Percentiles rank a stretch among this genome's conserved stretches.
Evolutionary conservation across 2,329 filamentous ascomycete genomes (phyloP).

Genomic region (Ophiosphaerella korrae): DNA sequence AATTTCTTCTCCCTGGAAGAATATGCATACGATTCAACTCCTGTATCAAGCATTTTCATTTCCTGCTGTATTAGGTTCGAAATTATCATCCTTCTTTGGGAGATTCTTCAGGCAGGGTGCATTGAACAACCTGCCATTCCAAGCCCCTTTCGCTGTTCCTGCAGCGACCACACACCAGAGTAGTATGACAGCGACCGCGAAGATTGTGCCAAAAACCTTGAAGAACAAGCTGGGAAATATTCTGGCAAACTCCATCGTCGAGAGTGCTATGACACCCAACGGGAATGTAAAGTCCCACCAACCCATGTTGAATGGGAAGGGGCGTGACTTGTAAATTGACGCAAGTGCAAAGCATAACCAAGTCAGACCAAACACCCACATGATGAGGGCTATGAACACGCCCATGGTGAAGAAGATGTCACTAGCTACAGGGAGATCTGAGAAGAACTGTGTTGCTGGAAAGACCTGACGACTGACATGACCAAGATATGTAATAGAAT

Average conservation of each 20-base stretch:
- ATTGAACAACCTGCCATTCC: slow-evolving; percentile 58
- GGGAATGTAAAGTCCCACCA: slow-evolving; percentile 69
- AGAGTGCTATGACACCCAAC: slow-evolving; percentile 61
- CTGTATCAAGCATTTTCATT: slow-evolving; percentile 18
- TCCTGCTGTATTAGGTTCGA: slow-evolving; percentile 15
- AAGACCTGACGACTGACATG: slow-evolving; percentile 52
- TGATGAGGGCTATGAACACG: slow-evolving; percentile 57
- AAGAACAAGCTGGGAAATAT: slow-evolving; percentile 63
- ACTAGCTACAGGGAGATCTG: slow-evolving; percentile 51
- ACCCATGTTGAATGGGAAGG: slow-evolving; percentile 66
- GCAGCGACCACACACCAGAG: slow-evolving; percentile 62
- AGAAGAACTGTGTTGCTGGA: slow-evolving; percentile 45
- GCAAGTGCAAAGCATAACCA: slow-evolving; percentile 62
- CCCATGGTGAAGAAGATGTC: slow-evolving; percentile 62
- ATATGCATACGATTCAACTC: not conserved
- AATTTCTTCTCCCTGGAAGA: not conserved
- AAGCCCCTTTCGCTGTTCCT: slow-evolving; percentile 56
- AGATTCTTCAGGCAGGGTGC: slow-evolving; percentile 57
- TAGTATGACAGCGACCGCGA: slow-evolving; percentile 57
- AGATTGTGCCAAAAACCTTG: slow-evolving; percentile 60
- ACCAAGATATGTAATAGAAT: slow-evolving; percentile 60
- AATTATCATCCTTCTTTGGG: slow-evolving; percentile 24
- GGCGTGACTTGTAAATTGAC: slow-evolving; percentile 50
- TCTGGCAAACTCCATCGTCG: slow-evolving; percentile 54
- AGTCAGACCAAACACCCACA: slow-evolving; percentile 62